Evolutionary conservation across 768 basidiomycete species (phyloP), one percentile per base, ranked within the genome.

Genomic region (Lactifluus pinguis): DNA sequence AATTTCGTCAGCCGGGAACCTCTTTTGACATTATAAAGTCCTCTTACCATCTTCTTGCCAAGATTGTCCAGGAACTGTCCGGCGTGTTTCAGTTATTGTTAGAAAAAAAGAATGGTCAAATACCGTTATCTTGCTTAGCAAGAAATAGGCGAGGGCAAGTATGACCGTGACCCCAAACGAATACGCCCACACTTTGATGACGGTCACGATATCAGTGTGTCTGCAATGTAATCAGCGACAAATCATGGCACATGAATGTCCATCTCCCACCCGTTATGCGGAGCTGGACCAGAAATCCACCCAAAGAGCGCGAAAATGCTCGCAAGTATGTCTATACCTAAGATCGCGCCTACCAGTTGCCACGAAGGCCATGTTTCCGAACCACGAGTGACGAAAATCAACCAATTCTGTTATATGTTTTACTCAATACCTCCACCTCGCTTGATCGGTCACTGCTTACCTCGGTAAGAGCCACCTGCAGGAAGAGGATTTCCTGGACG

Each of bases 401-500:
- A 38, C 67, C 66, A 69, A 45, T 65, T 68, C 68, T 65, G 49
- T 36, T 17, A 34, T 36, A 21, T 29, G 38, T 11, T 11, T 21
- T 49, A 55, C 11, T 19, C 13, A 13, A 13, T 7, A 54, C 32
- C 58, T 15, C 19, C 6, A 32, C 13, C 19, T 48, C 25, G 2
- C 29, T 15, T 15, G 17, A 32, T 39, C 41, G 10, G 8, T 17
- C 17, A 34, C 0, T 38, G 52, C 53, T 52, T 59, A 74, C 74
- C 68, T 80, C 78, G 2, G 78, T 80, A 19, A 80, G 68, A 2
- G 78, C 75, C 9, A 80, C 78, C 62, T 80, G 74, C 21, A 79
- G 69, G 72, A 79, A 79, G 34, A 80, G 62, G 42, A 79, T 71
- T 59, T 76, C 77, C 65, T 78, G 78, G n/a, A 76, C 69, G 57